Base-by-base conservation (phyloP, 140 eudicot genomes). In the Senecio squalidus region DNA sequence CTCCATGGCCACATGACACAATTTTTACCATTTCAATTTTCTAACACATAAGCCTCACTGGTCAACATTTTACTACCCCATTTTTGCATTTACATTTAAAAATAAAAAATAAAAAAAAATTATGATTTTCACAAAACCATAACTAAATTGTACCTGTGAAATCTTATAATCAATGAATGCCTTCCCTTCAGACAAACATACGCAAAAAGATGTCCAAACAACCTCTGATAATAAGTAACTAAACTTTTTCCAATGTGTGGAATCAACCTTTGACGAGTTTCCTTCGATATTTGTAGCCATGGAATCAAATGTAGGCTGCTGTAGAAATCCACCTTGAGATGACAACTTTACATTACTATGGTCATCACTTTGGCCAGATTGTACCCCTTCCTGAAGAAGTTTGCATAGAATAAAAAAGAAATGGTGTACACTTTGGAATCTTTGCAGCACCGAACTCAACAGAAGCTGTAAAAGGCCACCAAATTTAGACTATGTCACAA, bases 371-470 rank as follows among this genome's bases (percentile, higher is more conserved):
- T 39, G 73, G 9, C 67, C 48, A 54, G 73, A 57, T 16, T 70
- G 26, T 61, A 70, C 53, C 64, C 98, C 96, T 75, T 87, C 98
- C 69, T 73, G 87, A 27, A 92, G 83, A 62, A 92, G 58, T 64
- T 92, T 92, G 86, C 83, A 77, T 14, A 92, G 81, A 45, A 92
- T 83, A 78, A 92, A 92, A 69, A 87, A 92, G 71, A 87, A 83
- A 76, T 92, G 88, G 68, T 92, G 98, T 43, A 82, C 73, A 51
- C 60, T 75, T 71, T 75, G 84, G 67, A 86, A 92, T 48, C 82
- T 80, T 62, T 43, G 69, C 22, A 84, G 84, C 66, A 86, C 89
- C 21, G 69, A 77, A 53, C 84, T 86, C 80, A 84, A 58, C 54
- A 79, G 86, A 62, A 86, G 86, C 98, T 92, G 95, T n/a, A 67